Evolutionary conservation across 2,329 filamentous ascomycete species (phyloP).

Genomic region (Cladosporium sp.): DNA sequence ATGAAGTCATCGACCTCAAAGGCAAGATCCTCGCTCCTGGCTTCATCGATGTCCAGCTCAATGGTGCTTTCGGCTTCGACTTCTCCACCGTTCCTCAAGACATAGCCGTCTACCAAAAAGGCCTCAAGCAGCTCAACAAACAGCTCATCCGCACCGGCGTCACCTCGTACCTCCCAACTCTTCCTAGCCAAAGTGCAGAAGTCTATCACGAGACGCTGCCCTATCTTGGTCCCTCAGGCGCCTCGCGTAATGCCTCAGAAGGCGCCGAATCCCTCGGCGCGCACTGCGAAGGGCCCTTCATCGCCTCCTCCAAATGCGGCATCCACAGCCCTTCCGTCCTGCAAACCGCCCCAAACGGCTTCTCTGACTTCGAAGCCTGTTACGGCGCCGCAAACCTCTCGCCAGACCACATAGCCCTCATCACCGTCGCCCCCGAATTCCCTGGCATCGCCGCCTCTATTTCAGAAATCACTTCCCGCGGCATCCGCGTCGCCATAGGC

Average conservation of each 20-base stretch:
- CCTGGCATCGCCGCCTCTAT: conserved; percentile 65
- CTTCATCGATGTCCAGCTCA: conserved; percentile 88
- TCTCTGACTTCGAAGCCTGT: conserved; percentile 66
- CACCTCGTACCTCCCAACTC: conserved; percentile 82
- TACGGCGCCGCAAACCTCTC: conserved; percentile 71
- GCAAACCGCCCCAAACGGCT: conserved; percentile 56
- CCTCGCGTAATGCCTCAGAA: conserved; percentile 58
- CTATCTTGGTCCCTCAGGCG: conserved; percentile 71
- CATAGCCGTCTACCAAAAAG: conserved; percentile 69
- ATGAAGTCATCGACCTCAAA: conserved; percentile 73
- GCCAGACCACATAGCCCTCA: conserved; percentile 64
- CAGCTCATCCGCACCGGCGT: conserved; percentile 76
- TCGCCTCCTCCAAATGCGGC: conserved; percentile 79
- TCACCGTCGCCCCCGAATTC: conserved; percentile 83
- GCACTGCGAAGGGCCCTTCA: conserved; percentile 88
- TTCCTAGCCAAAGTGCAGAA: conserved; percentile 77
- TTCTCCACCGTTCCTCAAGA: conserved; percentile 70
- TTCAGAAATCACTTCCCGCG: conserved; percentile 61
- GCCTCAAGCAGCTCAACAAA: conserved; percentile 69
- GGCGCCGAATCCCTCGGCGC: conserved; percentile 87
- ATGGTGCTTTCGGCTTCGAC: conserved; percentile 90
- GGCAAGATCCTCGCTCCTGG: conserved; percentile 83
- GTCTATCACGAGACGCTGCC: conserved; percentile 81
- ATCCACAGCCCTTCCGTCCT: conserved; percentile 78
- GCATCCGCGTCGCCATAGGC: conserved; percentile 77